Conservation (phyloP, 495 filamentous ascomycete species). For the Darksidea phi region DNA sequence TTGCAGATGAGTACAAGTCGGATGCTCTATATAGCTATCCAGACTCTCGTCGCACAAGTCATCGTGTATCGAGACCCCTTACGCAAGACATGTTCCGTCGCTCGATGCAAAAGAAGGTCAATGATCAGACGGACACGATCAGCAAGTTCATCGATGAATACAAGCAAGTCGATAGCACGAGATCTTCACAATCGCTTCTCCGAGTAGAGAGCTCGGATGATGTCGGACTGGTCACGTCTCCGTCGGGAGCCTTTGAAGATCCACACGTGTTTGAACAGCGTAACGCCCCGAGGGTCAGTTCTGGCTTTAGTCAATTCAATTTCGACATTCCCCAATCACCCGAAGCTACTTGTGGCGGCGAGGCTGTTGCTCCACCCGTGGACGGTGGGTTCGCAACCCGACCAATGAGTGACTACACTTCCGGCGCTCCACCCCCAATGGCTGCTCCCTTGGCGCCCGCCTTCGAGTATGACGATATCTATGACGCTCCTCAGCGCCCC, state of each 20-base stretch:
- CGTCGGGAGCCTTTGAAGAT: background rate
- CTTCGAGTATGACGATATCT: slow-evolving; percentile 19
- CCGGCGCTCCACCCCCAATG: slow-evolving; percentile 18
- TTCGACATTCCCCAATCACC: slow-evolving; percentile 12
- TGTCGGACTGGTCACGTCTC: background rate
- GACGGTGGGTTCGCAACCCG: background rate
- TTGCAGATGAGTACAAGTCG: slow-evolving; percentile 7
- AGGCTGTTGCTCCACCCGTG: background rate
- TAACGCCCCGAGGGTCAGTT: background rate
- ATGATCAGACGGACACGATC: slow-evolving; percentile 33
- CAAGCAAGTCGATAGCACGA: background rate
- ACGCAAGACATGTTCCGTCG: slow-evolving; percentile 17
- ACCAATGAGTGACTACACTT: background rate
- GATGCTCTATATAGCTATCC: slow-evolving; percentile 8
- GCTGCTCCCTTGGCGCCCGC: slow-evolving; percentile 23
- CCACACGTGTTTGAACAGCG: background rate
- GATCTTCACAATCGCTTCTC: slow-evolving; percentile 1
- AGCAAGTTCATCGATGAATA: slow-evolving; percentile 35
- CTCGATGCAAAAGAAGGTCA: background rate
- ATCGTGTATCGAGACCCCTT: slow-evolving; percentile 7
- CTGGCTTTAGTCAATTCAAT: slow-evolving; percentile 33
- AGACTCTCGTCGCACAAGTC: slow-evolving; percentile 6
- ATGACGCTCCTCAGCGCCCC: slow-evolving; percentile 4
- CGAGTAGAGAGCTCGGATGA: background rate
- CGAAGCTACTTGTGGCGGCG: background rate